Conservation (phyloP, 225 moss, liverwort and hornwort species). For the Pleurozium schreberi region DNA sequence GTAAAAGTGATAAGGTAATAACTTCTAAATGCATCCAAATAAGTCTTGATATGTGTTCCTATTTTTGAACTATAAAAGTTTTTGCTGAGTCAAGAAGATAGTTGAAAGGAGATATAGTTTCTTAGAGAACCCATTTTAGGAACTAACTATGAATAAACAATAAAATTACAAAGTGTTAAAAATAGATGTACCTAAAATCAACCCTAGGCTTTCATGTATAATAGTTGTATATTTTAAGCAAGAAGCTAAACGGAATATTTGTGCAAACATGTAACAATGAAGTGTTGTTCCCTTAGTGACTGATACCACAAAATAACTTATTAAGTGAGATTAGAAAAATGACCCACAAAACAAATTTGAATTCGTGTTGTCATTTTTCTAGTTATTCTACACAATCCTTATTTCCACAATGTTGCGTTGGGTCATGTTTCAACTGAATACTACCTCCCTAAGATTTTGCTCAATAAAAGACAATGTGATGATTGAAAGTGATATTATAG, state of each 20-base stretch:
- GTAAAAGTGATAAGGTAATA: neutral
- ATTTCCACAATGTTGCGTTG: neutral
- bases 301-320: neutral
- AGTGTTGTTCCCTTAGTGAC: neutral
- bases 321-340: rapidly evolving
- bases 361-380: neutral
- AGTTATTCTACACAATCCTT: neutral
- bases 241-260: neutral
- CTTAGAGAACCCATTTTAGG: neutral
- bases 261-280: neutral
- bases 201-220: neutral
- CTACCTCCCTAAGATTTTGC: neutral
- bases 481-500: neutral
- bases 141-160: rapidly evolving
- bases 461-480: neutral
- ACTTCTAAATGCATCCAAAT: neutral
- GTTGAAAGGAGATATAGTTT: neutral
- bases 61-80: neutral
- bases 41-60: no score
- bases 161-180: neutral
- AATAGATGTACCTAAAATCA: neutral
- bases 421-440: neutral
- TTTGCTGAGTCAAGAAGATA: no score
- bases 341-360: neutral
- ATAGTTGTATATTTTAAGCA: neutral